Conservation (phyloP, 2,329 filamentous ascomycete species). For the Fusarium sp. region DNA sequence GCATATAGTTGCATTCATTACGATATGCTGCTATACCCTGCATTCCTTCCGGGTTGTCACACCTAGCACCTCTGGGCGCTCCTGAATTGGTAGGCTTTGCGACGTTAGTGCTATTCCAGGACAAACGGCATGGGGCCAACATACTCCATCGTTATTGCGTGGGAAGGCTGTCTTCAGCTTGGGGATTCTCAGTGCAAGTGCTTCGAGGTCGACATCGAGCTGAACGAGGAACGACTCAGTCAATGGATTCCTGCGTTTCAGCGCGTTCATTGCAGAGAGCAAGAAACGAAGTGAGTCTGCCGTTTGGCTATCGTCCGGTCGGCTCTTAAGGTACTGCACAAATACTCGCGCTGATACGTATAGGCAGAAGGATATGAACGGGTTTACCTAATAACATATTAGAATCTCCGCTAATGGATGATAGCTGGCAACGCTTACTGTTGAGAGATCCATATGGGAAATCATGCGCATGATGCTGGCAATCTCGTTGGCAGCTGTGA, state of each 20-base stretch:
- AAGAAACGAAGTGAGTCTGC: constrained; percentile 88
- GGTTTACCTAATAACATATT: constrained; percentile 75
- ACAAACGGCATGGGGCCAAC: constrained; percentile 38
- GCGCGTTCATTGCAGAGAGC: constrained; percentile 85
- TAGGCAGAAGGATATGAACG: constrained; percentile 93
- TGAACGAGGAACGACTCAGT: constrained; percentile 96
- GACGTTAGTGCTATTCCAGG: constrained; percentile 29
- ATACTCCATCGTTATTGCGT: constrained; percentile 60
- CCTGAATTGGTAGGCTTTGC: constrained; percentile 41
- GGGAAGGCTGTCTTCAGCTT: constrained; percentile 64
- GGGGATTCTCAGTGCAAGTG: constrained; percentile 68
- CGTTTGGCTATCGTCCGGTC: constrained; percentile 83
- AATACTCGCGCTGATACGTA: constrained; percentile 97
- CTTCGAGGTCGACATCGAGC: constrained; percentile 88
- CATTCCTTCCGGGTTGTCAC: constrained; percentile 48
- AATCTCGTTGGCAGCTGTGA: constrained; percentile 92
- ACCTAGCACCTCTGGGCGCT: constrained; percentile 37
- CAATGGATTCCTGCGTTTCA: constrained; percentile 87
- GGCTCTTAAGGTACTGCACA: constrained; percentile 93
- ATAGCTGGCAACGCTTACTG: constrained; percentile 63
- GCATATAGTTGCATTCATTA: constrained; percentile 56
- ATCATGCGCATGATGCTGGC: constrained; percentile 95
- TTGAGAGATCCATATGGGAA: constrained; percentile 84
- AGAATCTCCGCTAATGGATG: constrained; percentile 2
- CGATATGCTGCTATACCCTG: constrained; percentile 55